Percentiles rank a stretch among this genome's conserved stretches.
Conservation (phyloP, 192 early-diverging fungal species). For the Gonapodya prolifera region DNA sequence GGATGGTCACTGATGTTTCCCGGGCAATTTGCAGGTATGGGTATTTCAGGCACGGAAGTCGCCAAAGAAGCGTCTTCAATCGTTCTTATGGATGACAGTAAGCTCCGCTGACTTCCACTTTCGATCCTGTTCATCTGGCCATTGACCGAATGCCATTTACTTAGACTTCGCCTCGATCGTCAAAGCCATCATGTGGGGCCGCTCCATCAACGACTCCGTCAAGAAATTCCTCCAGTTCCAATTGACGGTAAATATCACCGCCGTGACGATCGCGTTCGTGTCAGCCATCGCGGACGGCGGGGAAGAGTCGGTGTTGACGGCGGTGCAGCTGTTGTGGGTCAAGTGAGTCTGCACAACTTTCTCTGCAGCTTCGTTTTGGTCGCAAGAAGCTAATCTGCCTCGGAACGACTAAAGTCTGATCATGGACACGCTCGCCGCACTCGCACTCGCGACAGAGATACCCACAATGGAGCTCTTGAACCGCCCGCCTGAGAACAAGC, state of each 20-base stretch:
- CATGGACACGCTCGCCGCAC: constrained; percentile 85
- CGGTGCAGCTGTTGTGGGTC: constrained; percentile 88
- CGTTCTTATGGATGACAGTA: not conserved
- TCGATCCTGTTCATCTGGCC: no score
- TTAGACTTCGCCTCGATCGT: constrained; percentile 78
- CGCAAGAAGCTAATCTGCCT: not conserved
- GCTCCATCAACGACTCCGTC: constrained; percentile 71
- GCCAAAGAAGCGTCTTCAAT: constrained; percentile 28
- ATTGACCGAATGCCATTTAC: constrained; percentile 36
- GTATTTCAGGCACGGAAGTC: constrained; percentile 74
- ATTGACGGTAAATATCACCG: constrained; percentile 71
- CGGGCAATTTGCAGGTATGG: constrained; percentile 86
- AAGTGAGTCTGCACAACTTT: no score
- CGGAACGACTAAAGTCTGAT: constrained; percentile 51
- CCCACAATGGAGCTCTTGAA: constrained; percentile 80
- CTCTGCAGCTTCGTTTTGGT: not conserved
- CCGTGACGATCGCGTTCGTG: constrained; percentile 57
- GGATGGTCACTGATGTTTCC: no score
- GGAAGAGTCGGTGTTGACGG: constrained; percentile 64
- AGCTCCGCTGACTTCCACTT: not conserved
- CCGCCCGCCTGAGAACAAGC: no score
- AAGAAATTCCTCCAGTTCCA: constrained; percentile 80
- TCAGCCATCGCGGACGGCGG: constrained; percentile 49
- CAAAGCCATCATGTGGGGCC: constrained; percentile 67
- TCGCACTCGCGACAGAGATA: constrained; percentile 83